Base-by-base conservation (phyloP, 148 eudicot genomes). In the Suaeda aralocaspica region DNA sequence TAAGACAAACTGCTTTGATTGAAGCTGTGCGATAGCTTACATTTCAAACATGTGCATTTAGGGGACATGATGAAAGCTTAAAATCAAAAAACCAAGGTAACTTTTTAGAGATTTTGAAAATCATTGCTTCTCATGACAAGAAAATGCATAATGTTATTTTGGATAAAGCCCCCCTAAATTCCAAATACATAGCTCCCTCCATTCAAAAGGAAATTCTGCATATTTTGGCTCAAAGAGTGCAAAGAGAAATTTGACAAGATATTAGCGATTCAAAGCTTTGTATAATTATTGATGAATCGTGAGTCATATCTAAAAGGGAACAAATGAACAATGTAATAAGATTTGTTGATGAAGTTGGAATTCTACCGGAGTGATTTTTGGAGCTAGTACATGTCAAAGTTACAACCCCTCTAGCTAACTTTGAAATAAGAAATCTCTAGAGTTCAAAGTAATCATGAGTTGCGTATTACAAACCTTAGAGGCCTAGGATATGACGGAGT, bases 231-330 rank as follows among this genome's bases (percentile, higher is more conserved):
- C 30, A 3, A 0, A 76, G n/a, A 36, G 58, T 73, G 5, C 36
- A 13, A 26, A 46, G 0, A 0, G 31, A 5, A 12, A 77, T 77
- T 50, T 56, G 73, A 50, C 52, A 45, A 24, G 84, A 77, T 39
- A 72, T 73, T 66, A 78, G 73, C 0, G 58, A 62, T 71, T 9
- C 30, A 0, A 69, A 81, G 25, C 61, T 65, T 71, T 70, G 74
- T 13, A 59, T 74, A 13, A 50, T 77, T 25, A 73, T 74, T 42
- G 76, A 81, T 61, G 76, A 77, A 44, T 30, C 84, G 5, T 30
- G 30, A 1, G 84, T 70, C 55, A 31, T n/a, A 15, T 77, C 81
- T 18, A 66, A 77, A 18, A 79, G 29, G 18, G 59, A 67, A 9
- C 71, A 67, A 67, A 67, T 67, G 59, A 11, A 29, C 15, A 67